Evolutionary conservation across 768 basidiomycete genomes (phyloP).

Genomic region (Mycena filopes): DNA sequence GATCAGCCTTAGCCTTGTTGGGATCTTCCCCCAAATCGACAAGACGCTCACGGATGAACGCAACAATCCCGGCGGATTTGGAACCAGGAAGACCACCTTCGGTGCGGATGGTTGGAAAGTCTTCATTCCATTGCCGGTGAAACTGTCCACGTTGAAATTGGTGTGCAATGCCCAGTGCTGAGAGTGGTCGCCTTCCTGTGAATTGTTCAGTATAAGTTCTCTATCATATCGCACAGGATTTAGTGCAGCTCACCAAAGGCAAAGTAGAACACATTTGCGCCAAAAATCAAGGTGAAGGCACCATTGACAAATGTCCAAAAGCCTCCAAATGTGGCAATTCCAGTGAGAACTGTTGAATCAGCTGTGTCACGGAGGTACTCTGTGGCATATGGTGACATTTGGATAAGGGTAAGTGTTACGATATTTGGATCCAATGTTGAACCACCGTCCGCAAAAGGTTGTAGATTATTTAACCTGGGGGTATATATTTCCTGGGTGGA

Average conservation of each 20-base stretch:
- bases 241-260: background rate
- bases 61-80: slow-evolving; percentile 9
- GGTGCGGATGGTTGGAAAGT: background rate
- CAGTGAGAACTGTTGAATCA: background rate
- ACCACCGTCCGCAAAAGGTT: too few species aligned
- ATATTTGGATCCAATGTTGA: too few species aligned
- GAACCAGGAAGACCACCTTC: slow-evolving; percentile 10
- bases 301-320: slow-evolving; percentile 13
- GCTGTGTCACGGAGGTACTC: too few species aligned
- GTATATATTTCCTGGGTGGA: too few species aligned
- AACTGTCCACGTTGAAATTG: background rate
- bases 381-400: too few species aligned
- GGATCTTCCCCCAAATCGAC: background rate
- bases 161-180: slow-evolving; percentile 1
- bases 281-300: background rate
- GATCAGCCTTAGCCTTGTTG: too few species aligned
- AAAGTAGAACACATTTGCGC: slow-evolving; percentile 7
- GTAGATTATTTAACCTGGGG: too few species aligned
- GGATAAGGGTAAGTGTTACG: too few species aligned
- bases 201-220: background rate
- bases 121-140: background rate
- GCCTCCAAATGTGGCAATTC: slow-evolving; percentile 5
- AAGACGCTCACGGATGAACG: slow-evolving; percentile 4
- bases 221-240: background rate
- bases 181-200: background rate